Evolutionary conservation across 495 filamentous ascomycete species (phyloP).

Genomic region (Peziza echinospora): DNA sequence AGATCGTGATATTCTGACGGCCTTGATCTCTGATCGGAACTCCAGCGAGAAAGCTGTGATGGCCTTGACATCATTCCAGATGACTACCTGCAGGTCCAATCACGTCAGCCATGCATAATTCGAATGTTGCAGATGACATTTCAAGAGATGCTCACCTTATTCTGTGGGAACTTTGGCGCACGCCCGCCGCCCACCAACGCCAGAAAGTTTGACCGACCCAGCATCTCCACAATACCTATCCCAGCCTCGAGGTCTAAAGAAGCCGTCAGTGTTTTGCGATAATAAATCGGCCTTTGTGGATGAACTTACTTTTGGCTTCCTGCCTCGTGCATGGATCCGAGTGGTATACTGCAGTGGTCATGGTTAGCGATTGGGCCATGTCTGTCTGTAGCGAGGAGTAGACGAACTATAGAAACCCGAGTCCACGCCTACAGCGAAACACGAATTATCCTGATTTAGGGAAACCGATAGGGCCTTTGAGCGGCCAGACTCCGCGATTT

Average conservation of each 20-base stretch:
- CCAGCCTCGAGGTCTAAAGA: slow-evolving; percentile 60
- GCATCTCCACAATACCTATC: slow-evolving; percentile 66
- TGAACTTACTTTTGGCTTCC: slow-evolving; percentile 36
- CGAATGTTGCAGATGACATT: background rate
- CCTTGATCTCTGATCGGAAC: slow-evolving; percentile 51
- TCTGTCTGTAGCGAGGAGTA: background rate
- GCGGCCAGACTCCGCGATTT: slow-evolving; percentile 53
- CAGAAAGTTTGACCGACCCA: slow-evolving; percentile 68
- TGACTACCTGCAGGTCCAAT: slow-evolving; percentile 35
- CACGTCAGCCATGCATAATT: background rate
- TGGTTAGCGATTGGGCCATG: background rate
- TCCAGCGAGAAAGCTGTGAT: slow-evolving; percentile 52
- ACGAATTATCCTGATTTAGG: slow-evolving; percentile 72
- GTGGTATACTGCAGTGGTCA: slow-evolving; percentile 41
- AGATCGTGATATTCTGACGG: slow-evolving; percentile 53
- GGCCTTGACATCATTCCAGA: slow-evolving; percentile 78
- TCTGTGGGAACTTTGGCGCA: slow-evolving; percentile 65
- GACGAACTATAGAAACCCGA: slow-evolving; percentile 65
- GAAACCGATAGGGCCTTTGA: slow-evolving; percentile 61
- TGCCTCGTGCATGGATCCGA: slow-evolving; percentile 55
- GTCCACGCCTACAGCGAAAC: slow-evolving; percentile 75
- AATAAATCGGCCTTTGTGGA: slow-evolving; percentile 3
- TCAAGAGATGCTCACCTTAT: slow-evolving; percentile 38
- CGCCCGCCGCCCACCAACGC: slow-evolving; percentile 78
- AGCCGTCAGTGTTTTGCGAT: slow-evolving; percentile 1